Base-by-base conservation (phyloP, 2,329 filamentous ascomycete species). In the Chrysoporthe deuterocubensis region DNA sequence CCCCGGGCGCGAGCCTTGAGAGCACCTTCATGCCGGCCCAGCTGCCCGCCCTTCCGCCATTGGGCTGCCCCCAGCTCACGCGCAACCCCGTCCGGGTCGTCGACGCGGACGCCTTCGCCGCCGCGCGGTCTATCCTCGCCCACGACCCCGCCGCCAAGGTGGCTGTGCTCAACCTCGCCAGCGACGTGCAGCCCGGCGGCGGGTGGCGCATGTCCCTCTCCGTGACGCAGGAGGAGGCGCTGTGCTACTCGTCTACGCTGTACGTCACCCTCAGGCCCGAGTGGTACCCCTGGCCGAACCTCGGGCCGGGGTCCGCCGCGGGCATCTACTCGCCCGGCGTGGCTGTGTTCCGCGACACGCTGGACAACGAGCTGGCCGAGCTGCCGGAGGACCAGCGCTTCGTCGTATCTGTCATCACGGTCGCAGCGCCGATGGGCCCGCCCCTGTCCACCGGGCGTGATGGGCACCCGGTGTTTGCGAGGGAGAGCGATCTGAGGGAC, bases 151-250 rank as follows among this genome's bases (percentile, higher is more conserved):
- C 43, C 43, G 59, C 59, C 43, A 61, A 48, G 42, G 43, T 61
- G 7, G 59, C 59, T 43, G 59, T 61, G 59, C 59, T 61, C 43
- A 61, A 37, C 59, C 59, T 61, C 6, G 59, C 59, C 59, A 61
- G 59, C 59, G 59, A 61, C 14, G 1, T 34, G n/a, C 40, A 61
- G 59, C 59, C 59, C n/a, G 59, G 43, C 43, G 59, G 59, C 43
- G 59, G 59, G 6, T 61, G 59, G 59, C 59, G 59, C 42, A 11
- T 46, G n/a, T 9, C 43, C 14, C 26, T 61, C 42, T 61, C 59
- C 42, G 9, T 3, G 43, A 61, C 59, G 42, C 43, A 61, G 59
- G 59, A 61, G 26, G 59, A 61, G 42, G 59, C 59, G 21, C 59
- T 61, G 42, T 61, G 59, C 21, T 61, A 61, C 59, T 61, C 59